Evolutionary conservation across 441 rosid genomes (phyloP).

Genomic region (Aleurites moluccanus): DNA sequence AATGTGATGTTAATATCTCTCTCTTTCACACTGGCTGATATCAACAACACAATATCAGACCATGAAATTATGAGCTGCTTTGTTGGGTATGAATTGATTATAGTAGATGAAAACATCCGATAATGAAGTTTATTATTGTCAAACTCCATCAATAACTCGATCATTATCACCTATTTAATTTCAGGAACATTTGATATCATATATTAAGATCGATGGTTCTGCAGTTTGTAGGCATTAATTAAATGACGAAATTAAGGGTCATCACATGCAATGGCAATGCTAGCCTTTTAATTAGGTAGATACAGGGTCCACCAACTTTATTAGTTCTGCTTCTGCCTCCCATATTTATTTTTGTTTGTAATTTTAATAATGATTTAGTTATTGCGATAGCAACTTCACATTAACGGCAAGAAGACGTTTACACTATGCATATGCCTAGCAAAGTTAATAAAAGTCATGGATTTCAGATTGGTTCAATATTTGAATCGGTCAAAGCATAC

Average conservation of each 20-base stretch:
- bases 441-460: no score
- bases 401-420: not conserved
- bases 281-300: not conserved
- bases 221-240: not conserved
- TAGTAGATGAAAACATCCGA: not conserved
- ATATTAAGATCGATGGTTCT: no score
- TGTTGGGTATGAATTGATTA: slow-evolving; percentile 5
- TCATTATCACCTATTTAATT: not conserved
- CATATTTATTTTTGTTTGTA: not conserved
- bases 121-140: not conserved
- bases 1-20: no score
- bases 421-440: no score
- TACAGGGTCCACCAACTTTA: slow-evolving; percentile 32
- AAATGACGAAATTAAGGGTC: slow-evolving; percentile 8
- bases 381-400: not conserved
- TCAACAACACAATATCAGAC: not conserved
- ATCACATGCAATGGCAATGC: not conserved
- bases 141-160: not conserved
- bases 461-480: no score
- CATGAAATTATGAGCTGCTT: slow-evolving; percentile 5
- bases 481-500: no score
- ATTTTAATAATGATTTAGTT: not conserved
- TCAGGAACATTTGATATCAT: no score
- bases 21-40: no score
- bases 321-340: not conserved